phyloP scores from a whole-genome alignment of 73 alveolate species.

The Breviolum minutum region DNA sequence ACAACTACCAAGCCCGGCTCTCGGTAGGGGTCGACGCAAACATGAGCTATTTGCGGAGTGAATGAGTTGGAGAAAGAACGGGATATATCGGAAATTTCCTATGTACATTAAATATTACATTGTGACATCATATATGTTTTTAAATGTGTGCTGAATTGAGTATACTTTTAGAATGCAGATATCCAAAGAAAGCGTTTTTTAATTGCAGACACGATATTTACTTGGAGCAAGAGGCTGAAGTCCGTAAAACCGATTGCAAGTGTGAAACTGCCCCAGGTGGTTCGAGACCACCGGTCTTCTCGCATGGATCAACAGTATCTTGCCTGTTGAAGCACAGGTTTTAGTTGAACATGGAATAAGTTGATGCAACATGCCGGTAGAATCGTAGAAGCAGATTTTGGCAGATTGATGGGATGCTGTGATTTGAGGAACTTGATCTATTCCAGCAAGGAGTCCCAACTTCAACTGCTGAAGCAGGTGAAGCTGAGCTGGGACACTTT shows the following conservation, averaged over 20 bases:
- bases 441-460: constrained; percentile 37
- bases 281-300: constrained; percentile 32
- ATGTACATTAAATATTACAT: neutral
- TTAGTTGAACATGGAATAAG: neutral
- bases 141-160: too few relatives aligned
- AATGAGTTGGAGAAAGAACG: neutral
- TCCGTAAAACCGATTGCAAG: neutral
- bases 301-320: constrained; percentile 58
- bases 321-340: neutral
- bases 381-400: too few relatives aligned
- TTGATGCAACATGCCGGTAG: neutral
- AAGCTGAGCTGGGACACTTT: neutral
- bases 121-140: too few relatives aligned
- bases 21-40: neutral
- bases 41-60: neutral
- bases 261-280: constrained; percentile 18
- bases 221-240: neutral
- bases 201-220: neutral
- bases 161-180: neutral
- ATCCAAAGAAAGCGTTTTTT: neutral
- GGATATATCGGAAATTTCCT: neutral
- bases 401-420: neutral
- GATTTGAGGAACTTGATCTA: constrained; percentile 39
- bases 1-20: constrained; percentile 90
- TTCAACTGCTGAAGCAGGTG: constrained; percentile 78